These are phyloP conservation scores for Pelargonium citronellum DNA, from an alignment of 441 rosid species.

Conservation along the genomic window DNA sequence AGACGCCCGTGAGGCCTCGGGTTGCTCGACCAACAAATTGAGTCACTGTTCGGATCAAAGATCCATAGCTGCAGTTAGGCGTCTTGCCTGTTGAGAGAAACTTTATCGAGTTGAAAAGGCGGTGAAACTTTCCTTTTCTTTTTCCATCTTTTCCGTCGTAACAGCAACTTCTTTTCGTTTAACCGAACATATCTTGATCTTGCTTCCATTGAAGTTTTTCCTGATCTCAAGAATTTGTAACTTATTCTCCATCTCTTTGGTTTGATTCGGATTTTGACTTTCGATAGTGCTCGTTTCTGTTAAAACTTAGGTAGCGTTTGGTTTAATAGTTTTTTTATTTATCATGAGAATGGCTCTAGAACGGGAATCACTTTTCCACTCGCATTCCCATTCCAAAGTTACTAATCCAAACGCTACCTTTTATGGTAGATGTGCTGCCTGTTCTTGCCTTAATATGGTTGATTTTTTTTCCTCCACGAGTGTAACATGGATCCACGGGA, in stretches of 20 bases:
- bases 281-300: neutral
- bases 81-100: neutral
- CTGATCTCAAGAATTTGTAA: neutral
- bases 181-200: neutral
- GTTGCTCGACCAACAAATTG: neutral
- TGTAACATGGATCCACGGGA: too few species aligned
- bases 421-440: too few species aligned
- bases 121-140: neutral
- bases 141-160: too few species aligned
- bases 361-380: too few species aligned
- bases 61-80: neutral
- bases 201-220: slow-evolving; percentile 2
- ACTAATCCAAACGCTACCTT: too few species aligned
- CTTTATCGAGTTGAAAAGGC: neutral
- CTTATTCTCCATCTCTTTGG: neutral
- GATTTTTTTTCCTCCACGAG: too few species aligned
- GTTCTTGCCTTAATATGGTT: too few species aligned
- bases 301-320: neutral
- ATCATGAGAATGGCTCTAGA: too few species aligned
- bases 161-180: neutral
- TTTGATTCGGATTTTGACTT: neutral
- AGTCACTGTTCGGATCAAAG: neutral
- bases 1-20: neutral
- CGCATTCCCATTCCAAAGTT: too few species aligned
- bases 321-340: too few species aligned